These are phyloP conservation scores for Saxophila tyrrhenica DNA, from an alignment of 495 filamentous ascomycete species.

Conservation along the genomic window DNA sequence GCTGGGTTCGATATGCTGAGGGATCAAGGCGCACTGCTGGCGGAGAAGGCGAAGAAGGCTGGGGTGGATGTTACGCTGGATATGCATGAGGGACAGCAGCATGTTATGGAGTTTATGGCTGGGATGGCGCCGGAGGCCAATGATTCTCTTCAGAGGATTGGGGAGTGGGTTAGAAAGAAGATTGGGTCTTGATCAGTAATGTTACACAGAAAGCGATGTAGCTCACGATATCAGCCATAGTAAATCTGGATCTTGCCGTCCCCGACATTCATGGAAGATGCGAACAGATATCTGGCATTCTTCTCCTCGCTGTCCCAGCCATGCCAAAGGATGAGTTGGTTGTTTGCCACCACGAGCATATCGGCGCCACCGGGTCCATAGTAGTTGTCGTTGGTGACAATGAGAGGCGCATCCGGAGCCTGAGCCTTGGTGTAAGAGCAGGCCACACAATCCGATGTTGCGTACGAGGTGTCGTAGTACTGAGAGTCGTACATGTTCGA, in stretches of 20 bases:
- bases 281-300: conserved; percentile 1
- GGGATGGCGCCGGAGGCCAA: conserved; percentile 9
- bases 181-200: conserved; percentile 5
- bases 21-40: conserved; percentile 7
- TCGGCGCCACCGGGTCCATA: background rate
- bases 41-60: conserved; percentile 8
- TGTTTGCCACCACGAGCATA: background rate
- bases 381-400: background rate
- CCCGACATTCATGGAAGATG: background rate
- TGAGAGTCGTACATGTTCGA: conserved; percentile 20
- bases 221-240: background rate
- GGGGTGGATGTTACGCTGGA: conserved; percentile 9
- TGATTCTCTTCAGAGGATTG: conserved; percentile 3
- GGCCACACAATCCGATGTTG: conserved; percentile 2
- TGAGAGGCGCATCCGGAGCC: background rate
- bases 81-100: conserved; percentile 7
- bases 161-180: conserved; percentile 9
- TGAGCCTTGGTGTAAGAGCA: conserved; percentile 5
- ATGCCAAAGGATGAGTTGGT: background rate
- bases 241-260: conserved; percentile 5
- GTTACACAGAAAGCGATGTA: too few species aligned
- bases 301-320: background rate
- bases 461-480: conserved; percentile 11
- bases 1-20: conserved; percentile 8
- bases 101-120: conserved; percentile 15